phyloP scores from a whole-genome alignment of 2,329 filamentous ascomycete genomes.

The Phaeoacremonium minimum region DNA sequence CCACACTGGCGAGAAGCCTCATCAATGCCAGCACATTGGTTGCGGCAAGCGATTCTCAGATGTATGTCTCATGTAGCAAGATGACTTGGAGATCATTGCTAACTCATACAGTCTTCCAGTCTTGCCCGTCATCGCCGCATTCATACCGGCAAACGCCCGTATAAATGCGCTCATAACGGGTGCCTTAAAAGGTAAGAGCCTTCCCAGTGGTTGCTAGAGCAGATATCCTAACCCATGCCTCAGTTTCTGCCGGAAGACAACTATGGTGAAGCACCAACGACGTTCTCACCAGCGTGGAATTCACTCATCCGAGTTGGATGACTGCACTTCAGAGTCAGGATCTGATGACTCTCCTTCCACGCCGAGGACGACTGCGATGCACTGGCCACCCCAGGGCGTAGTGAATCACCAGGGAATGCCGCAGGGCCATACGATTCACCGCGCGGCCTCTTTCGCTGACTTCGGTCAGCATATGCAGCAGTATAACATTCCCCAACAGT shows the following conservation, averaged over 20 bases:
- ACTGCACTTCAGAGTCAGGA: slow-evolving; percentile 53
- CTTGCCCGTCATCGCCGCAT: slow-evolving; percentile 62
- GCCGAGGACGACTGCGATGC: slow-evolving; percentile 46
- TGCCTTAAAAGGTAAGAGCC: slow-evolving; percentile 54
- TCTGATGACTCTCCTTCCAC: slow-evolving; percentile 56
- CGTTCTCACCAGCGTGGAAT: slow-evolving; percentile 56
- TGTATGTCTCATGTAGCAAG: slow-evolving; percentile 36
- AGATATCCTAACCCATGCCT: slow-evolving; percentile 6
- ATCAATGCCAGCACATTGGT: slow-evolving; percentile 60
- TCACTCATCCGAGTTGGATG: slow-evolving; percentile 51
- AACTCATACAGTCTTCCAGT: slow-evolving; percentile 51
- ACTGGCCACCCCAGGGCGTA: slow-evolving; percentile 43
- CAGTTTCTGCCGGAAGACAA: slow-evolving; percentile 70
- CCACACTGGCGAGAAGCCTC: slow-evolving; percentile 69
- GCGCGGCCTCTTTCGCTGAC: slow-evolving; percentile 50
- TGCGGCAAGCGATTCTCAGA: slow-evolving; percentile 69
- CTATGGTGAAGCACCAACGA: slow-evolving; percentile 64
- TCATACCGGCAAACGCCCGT: slow-evolving; percentile 63
- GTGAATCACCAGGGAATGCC: slow-evolving; percentile 28
- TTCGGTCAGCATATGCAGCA: slow-evolving; percentile 46
- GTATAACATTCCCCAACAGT: slow-evolving; percentile 38
- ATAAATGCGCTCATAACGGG: slow-evolving; percentile 56
- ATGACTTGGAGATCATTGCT: neutral
- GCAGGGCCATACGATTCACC: slow-evolving; percentile 37
- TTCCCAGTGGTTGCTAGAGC: neutral